Evolutionary conservation across 192 early-diverging fungal genomes (phyloP).

Genomic region (Coemansia sp.): DNA sequence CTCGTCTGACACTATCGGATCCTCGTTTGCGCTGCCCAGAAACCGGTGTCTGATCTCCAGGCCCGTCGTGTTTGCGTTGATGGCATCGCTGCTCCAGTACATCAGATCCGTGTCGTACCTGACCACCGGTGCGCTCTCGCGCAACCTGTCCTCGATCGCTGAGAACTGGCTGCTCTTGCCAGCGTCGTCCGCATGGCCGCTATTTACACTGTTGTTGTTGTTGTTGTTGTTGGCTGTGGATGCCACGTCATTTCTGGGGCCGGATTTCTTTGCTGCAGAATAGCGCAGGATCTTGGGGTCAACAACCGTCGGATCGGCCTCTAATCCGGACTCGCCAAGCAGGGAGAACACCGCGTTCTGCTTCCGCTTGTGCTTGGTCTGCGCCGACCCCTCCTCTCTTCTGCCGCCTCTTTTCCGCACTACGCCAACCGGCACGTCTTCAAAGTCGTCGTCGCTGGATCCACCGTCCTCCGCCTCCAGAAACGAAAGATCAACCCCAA

Average conservation of each 20-base stretch:
- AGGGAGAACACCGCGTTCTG: constrained; percentile 39
- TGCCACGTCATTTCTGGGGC: background rate
- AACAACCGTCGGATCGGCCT: constrained; percentile 27
- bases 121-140: constrained; percentile 63
- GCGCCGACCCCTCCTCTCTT: background rate
- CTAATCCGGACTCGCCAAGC: constrained; percentile 18
- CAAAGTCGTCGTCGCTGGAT: constrained; percentile 41
- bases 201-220: background rate
- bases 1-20: constrained; percentile 57
- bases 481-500: constrained; percentile 16
- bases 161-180: background rate
- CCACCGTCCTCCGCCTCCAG: constrained; percentile 5
- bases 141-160: constrained; percentile 47
- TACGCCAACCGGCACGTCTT: constrained; percentile 21
- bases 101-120: constrained; percentile 67
- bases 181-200: constrained; percentile 9
- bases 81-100: constrained; percentile 63
- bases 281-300: constrained; percentile 15
- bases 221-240: background rate
- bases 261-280: background rate
- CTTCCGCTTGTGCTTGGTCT: constrained; percentile 5
- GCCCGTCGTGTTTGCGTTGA: constrained; percentile 60
- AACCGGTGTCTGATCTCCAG: constrained; percentile 64
- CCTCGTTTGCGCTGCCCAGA: constrained; percentile 64
- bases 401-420: background rate